Evolutionary conservation across 2,329 filamentous ascomycete species (phyloP).

Genomic region (Venturia asperata): DNA sequence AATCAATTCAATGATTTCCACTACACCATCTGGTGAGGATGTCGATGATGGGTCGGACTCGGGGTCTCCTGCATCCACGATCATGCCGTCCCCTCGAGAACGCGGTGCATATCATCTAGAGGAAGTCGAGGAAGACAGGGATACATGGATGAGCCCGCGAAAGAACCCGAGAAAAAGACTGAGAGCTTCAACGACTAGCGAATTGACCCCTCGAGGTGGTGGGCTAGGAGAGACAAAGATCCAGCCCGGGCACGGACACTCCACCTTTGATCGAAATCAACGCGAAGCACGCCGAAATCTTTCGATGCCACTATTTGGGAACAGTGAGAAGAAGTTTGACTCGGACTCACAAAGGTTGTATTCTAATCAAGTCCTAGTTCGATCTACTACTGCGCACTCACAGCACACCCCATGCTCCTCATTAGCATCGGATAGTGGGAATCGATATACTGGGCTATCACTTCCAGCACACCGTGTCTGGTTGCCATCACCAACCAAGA

Average conservation of each 20-base stretch:
- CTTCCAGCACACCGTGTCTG: not conserved
- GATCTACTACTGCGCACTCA: not conserved
- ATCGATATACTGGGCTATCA: not conserved
- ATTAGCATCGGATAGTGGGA: too few relatives aligned
- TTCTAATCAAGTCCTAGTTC: not conserved
- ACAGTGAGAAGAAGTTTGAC: not conserved
- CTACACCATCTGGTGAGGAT: not conserved
- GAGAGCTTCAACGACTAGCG: not conserved
- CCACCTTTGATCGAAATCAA: not conserved
- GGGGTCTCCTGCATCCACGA: not conserved
- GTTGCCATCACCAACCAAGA: not conserved
- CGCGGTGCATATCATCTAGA: not conserved
- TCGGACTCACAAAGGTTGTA: not conserved
- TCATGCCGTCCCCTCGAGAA: conserved; percentile 2
- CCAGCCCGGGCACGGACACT: not conserved
- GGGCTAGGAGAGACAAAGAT: not conserved
- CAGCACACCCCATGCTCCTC: not conserved
- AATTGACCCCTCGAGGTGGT: not conserved
- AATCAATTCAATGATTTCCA: not conserved
- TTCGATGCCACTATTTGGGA: not conserved
- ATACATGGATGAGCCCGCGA: too few relatives aligned
- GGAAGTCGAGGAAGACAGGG: not conserved
- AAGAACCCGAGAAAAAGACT: not conserved
- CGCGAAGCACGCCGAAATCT: not conserved
- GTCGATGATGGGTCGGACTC: not conserved